phyloP scores from a whole-genome alignment of 2,329 filamentous ascomycete genomes.

The Blastomyces gilchristii region DNA sequence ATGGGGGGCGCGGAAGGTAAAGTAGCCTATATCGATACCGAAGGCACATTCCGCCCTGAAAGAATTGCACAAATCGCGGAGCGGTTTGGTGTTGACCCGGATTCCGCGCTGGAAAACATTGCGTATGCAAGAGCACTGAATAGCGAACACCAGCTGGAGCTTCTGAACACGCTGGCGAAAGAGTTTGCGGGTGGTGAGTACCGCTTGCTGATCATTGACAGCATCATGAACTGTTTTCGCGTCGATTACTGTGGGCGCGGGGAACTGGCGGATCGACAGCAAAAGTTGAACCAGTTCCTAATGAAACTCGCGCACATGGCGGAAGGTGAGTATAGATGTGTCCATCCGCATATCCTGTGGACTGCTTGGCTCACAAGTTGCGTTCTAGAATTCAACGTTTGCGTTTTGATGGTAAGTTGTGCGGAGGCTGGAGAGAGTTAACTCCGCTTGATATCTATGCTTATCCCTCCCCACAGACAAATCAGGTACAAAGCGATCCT shows the following conservation, averaged over 20 bases:
- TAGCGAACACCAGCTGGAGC: slow-evolving; percentile 55
- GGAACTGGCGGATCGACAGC: slow-evolving; percentile 57
- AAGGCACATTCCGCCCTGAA: slow-evolving; percentile 58
- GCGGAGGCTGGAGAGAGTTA: neutral
- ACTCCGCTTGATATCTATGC: neutral
- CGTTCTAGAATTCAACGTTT: slow-evolving; percentile 53
- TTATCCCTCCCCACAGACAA: slow-evolving; percentile 40
- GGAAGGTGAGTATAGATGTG: slow-evolving; percentile 38
- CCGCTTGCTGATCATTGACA: slow-evolving; percentile 57
- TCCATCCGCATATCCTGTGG: neutral
- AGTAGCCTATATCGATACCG: slow-evolving; percentile 58
- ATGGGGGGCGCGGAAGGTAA: slow-evolving; percentile 59
- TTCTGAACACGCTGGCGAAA: slow-evolving; percentile 51
- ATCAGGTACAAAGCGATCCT: slow-evolving; percentile 61
- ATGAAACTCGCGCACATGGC: slow-evolving; percentile 55
- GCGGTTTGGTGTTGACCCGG: slow-evolving; percentile 51
- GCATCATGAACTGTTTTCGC: slow-evolving; percentile 59
- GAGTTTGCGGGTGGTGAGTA: slow-evolving; percentile 55
- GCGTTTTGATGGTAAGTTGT: slow-evolving; percentile 47
- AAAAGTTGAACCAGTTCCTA: slow-evolving; percentile 56
- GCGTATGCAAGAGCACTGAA: slow-evolving; percentile 55
- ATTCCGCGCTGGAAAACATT: slow-evolving; percentile 56
- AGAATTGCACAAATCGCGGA: slow-evolving; percentile 58
- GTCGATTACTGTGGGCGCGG: slow-evolving; percentile 58
- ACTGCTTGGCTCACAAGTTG: slow-evolving; percentile 9